Base-by-base conservation (phyloP, 164 flowering plant species). In the Tetracentron sinense region DNA sequence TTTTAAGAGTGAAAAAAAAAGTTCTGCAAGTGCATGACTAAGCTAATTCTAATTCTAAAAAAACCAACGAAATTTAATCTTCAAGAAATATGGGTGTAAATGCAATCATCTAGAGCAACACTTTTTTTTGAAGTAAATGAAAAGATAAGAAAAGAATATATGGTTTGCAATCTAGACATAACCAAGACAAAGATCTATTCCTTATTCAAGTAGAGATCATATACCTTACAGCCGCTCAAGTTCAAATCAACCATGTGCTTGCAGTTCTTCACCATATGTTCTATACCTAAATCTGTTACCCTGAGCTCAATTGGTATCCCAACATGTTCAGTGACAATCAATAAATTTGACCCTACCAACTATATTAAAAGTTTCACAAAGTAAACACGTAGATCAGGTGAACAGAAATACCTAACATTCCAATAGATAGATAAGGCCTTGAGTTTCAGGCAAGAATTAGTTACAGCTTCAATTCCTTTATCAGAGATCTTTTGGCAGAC, bases 151-250 rank as follows among this genome's bases (percentile, higher is more conserved):
- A 4, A 25, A 52, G 17, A 12, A 11, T 25, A 52, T 29, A 11
- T 42, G 27, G 33, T 31, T 38, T 25, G 35, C n/a, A 25, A 60
- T 20, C 19, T 0, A 26, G 16, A 21, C n/a, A 49, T 15, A 4
- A 31, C 16, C 31, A 52, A 31, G 19, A 46, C 26, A 69, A 1
- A 16, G 14, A 38, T 12, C 6, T 16, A 46, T 22, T 48, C 31
- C 47, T 25, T 6, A n/a, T 31, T 16, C 16, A 48, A 33, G 25
- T 49, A 66, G 30, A 20, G 29, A 66, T 56, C 38, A 61, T 21
- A 60, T 85, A 92, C 98, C 96, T 90, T 90, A 74, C 96, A 90
- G 56, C 98, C 96, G 76, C 98, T 92, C 62, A 90, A 74, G 81
- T 92, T 92, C 77, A 92, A 70, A 69, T 88, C 80, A 65, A 75